A percentile compares a stretch with the other conserved stretches of the same genome.
Evolutionary conservation across 345 rosid species (phyloP).

Genomic region (Aquilaria malaccensis): DNA sequence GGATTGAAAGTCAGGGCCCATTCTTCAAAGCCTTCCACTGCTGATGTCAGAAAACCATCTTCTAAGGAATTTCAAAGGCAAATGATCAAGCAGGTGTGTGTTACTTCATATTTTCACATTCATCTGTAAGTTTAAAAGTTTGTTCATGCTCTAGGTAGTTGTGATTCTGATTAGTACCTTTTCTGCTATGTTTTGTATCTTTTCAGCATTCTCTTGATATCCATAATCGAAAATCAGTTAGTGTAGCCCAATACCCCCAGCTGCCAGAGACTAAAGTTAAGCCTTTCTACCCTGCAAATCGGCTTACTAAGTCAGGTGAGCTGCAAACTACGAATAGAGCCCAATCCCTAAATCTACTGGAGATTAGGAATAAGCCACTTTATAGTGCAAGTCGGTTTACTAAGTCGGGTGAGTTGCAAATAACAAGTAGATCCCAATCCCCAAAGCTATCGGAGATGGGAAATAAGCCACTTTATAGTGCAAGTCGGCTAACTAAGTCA

Average conservation of each 20-base stretch:
- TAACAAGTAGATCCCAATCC: too few relatives aligned
- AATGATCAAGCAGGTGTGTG: constrained; percentile 41
- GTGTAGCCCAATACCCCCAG: too few relatives aligned
- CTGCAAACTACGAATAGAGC: constrained; percentile 9
- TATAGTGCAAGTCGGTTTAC: too few relatives aligned
- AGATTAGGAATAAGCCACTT: too few relatives aligned
- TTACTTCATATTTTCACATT: background rate
- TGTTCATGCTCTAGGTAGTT: constrained; percentile 8
- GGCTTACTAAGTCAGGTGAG: too few relatives aligned
- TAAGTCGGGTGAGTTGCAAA: too few relatives aligned
- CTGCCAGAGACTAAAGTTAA: too few relatives aligned
- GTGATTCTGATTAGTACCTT: constrained; percentile 13
- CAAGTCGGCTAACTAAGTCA: too few relatives aligned
- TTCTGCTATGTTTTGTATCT: constrained; percentile 5
- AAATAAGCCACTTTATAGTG: too few relatives aligned
- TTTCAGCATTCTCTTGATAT: constrained; percentile 40
- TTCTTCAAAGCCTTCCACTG: constrained; percentile 28
- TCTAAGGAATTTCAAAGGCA: constrained; percentile 34
- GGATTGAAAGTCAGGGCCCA: constrained; percentile 42
- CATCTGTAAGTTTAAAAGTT: background rate
- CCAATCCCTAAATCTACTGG: constrained; percentile 21
- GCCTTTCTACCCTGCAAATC: too few relatives aligned
- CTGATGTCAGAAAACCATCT: constrained; percentile 28
- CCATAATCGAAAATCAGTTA: constrained; percentile 26
- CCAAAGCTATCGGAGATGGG: too few relatives aligned